A percentile compares a stretch with the other conserved stretches of the same genome.
Evolutionary conservation across 2,329 filamentous ascomycete genomes (phyloP).

Genomic region (Ophiosphaerella narmari): DNA sequence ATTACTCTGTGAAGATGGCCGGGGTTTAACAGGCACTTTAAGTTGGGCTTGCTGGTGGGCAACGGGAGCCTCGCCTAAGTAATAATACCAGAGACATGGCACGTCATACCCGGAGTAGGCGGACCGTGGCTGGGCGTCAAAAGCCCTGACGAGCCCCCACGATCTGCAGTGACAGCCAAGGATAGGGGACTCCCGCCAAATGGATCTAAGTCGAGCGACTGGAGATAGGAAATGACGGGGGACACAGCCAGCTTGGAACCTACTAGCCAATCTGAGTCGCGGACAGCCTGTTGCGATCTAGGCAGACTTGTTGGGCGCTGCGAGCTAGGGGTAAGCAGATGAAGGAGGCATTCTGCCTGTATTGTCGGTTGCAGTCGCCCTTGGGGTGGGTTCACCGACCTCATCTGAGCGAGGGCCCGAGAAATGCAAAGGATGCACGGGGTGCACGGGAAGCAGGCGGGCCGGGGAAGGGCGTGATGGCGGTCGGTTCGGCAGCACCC

Average conservation of each 20-base stretch:
- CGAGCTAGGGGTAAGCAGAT: constrained; percentile 6
- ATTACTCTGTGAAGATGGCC: not conserved
- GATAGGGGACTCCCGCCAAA: constrained; percentile 30
- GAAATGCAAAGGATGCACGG: constrained; percentile 10
- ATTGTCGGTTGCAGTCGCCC: constrained; percentile 13
- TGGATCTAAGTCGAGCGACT: constrained; percentile 13
- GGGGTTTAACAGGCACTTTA: not conserved
- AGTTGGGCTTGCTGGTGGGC: not conserved
- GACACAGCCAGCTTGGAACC: constrained; percentile 15
- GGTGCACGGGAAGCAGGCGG: constrained; percentile 29
- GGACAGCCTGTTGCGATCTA: constrained; percentile 15
- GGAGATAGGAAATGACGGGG: constrained; percentile 28
- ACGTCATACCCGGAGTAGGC: constrained; percentile 24
- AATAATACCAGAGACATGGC: constrained; percentile 10
- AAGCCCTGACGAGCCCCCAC: constrained; percentile 23
- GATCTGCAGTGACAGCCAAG: constrained; percentile 27
- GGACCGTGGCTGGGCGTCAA: constrained; percentile 20
- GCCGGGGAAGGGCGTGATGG: constrained; percentile 9
- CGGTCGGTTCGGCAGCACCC: constrained; percentile 12
- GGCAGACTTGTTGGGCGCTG: constrained; percentile 15
- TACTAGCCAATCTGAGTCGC: constrained; percentile 14
- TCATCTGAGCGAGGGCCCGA: constrained; percentile 19
- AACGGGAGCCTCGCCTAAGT: constrained; percentile 3
- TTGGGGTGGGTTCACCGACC: constrained; percentile 18
- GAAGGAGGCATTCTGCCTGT: constrained; percentile 13